Conservation (phyloP, 208 protist species). For the Naegleria fowleri region DNA sequence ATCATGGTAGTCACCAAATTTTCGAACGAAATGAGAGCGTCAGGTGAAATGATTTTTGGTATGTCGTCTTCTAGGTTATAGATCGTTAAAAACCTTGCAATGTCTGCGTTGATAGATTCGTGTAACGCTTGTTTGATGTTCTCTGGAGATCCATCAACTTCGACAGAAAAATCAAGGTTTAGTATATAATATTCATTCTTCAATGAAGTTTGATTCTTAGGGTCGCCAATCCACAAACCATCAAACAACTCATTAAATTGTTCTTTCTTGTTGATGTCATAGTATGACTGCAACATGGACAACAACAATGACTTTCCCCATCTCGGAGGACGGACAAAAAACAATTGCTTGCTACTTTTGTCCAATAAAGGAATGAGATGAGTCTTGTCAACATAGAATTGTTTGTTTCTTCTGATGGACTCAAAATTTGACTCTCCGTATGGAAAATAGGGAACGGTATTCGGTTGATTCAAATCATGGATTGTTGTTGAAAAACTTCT, state of each 20-base stretch:
- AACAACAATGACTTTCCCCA: conserved; percentile 5
- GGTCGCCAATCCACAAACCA: not conserved
- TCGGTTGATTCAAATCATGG: too few relatives aligned
- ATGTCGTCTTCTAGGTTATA: not conserved
- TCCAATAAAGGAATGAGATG: not conserved
- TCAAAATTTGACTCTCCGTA: not conserved
- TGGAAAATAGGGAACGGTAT: not conserved
- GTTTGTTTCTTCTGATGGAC: not conserved
- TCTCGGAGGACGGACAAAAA: not conserved
- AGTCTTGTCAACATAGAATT: conserved; percentile 13
- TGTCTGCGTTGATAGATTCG: not conserved
- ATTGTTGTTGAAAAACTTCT: too few relatives aligned
- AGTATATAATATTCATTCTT: not conserved
- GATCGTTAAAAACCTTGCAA: not conserved
- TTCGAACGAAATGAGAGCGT: not conserved
- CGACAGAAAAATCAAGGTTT: not conserved
- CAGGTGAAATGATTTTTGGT: not conserved
- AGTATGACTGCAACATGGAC: not conserved
- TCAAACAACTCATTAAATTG: not conserved
- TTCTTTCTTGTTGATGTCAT: not conserved
- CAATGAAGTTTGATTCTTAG: not conserved
- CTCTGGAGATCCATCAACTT: not conserved
- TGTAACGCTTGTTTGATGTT: not conserved
- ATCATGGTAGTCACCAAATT: not conserved
- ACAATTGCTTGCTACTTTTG: not conserved